Base-by-base conservation (phyloP, 2,329 filamentous ascomycete genomes). In the Colletotrichum paranaense region DNA sequence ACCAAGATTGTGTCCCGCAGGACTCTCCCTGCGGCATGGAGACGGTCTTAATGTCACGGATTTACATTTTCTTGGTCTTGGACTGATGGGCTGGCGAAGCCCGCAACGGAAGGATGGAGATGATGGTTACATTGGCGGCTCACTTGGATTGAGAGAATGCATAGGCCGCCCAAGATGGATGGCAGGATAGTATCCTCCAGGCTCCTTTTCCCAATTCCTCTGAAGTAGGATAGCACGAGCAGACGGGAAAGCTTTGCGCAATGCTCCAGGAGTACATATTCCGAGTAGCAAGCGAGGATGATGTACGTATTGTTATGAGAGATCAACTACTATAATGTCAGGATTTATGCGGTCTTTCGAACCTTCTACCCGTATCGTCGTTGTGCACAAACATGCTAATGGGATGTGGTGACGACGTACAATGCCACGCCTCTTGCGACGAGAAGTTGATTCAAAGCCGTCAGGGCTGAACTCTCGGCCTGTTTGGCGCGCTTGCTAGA, bases 281-380 rank as follows among this genome's bases (percentile, higher is more conserved):
- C 46, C 42, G 30, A 56, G 62, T 57, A 42, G 57, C 57, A 59
- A 56, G 53, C 19, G 32, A 57, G 58, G 58, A 68, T 59, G 67
- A 74, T 72, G 72, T 72, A 72, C 60, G 74, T 75, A 74, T 74
- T 42, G 67, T 74, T 74, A 75, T 66, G 72, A 74, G 65, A 66
- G 60, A 72, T 72, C 52, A 63, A 49, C 19, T 64, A 62, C 66
- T 67, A 68, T 74, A 74, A 75, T 72, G 72, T 72, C 64, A 74
- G 58, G 60, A 68, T 74, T 74, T 73, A 30, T 63, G 38, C 53
- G 57, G 60, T 71, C 49, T 73, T 59, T 26, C 55, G 24, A 59
- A 46, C 9, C 9, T 5, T 11, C 11, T 38, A 14, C 19, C 24
- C 2, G 2, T 1, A 7, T n/a, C 5, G 49, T n/a, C 12, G 6